Conservation (phyloP, 306 rosid genomes). For the Fragaria nilgerrensis region DNA sequence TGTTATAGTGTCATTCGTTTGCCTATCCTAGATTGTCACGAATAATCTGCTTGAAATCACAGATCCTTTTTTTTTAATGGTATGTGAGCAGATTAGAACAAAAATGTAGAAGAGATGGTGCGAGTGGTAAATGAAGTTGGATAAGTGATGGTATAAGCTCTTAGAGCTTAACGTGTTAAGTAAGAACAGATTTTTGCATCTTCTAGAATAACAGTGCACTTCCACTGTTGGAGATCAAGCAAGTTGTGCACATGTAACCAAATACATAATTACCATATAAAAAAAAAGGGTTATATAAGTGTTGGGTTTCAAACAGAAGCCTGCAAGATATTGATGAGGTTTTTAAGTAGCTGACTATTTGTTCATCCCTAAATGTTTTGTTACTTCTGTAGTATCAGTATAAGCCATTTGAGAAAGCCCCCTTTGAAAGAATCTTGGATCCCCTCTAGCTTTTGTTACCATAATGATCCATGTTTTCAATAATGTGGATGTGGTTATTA, state of each 20-base stretch:
- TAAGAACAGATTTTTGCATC: not conserved
- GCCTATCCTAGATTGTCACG: not conserved
- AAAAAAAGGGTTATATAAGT: not conserved
- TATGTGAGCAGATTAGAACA: not conserved
- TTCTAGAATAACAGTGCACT: not conserved
- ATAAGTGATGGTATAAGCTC: not conserved
- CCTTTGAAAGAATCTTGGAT: not conserved
- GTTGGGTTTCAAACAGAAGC: not conserved
- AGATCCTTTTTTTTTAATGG: not conserved
- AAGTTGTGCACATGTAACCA: not conserved
- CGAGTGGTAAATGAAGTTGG: not conserved
- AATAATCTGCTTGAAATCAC: not conserved
- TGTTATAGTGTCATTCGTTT: constrained; percentile 8
- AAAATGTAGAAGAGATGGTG: not conserved
- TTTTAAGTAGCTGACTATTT: not conserved
- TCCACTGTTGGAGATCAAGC: not conserved
- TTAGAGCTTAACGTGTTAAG: not conserved
- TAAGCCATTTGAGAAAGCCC: not conserved
- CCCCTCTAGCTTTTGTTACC: not conserved
- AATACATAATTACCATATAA: not conserved
- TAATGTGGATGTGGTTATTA: not conserved
- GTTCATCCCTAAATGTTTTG: not conserved
- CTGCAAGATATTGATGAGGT: not conserved
- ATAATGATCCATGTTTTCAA: not conserved
- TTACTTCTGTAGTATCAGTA: not conserved